Evolutionary conservation across 441 rosid species (phyloP), one percentile per base, ranked within the genome.

Genomic region (Jatropha podagrica): DNA sequence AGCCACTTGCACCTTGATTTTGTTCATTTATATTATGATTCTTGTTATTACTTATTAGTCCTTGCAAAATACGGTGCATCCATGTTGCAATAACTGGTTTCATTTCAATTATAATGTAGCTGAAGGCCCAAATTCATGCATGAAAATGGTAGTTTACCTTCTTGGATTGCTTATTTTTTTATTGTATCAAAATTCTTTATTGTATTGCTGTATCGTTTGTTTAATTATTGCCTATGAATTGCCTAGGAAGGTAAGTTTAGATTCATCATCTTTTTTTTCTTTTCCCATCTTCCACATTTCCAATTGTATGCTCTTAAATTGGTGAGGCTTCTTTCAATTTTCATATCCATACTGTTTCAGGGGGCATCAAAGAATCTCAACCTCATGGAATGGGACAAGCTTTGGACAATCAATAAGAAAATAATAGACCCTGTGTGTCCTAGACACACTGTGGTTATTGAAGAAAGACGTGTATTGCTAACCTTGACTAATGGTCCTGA

Each of bases 341-440:
- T 58, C 61, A 13, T 51, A 20, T 82, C 42, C 49, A 15, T 69
- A 12, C 20, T 23, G 32, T 84, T 80, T 51, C 85, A 90, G 96
- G 92, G 98, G 1, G 97, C 97, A 32, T 95, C 96, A 0, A 95
- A 93, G 79, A 95, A 95, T 83, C 91, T 93, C 56, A 95, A 93
- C 76, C 89, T 93, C 62, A 92, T 89, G 95, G 98, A 92, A 71
- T 92, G 97, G 99, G 99, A 93, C 84, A 93, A 93, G 78, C 91
- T 95, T 61, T 95, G 99, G 99, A 83, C 92, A 20, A 93, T 95
- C 48, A 95, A 95, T 73, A 95, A 95, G 90, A 90, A 87, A 82
- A 93, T 95, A 48, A 61, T 95, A 32, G 98, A 95, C 84, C 99
- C 99, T 37, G 94, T 93, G 74, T 95, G 99, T 72, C 96, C 98